phyloP scores from a whole-genome alignment of 2,329 filamentous ascomycete species.

The Calonectria honghensis region DNA sequence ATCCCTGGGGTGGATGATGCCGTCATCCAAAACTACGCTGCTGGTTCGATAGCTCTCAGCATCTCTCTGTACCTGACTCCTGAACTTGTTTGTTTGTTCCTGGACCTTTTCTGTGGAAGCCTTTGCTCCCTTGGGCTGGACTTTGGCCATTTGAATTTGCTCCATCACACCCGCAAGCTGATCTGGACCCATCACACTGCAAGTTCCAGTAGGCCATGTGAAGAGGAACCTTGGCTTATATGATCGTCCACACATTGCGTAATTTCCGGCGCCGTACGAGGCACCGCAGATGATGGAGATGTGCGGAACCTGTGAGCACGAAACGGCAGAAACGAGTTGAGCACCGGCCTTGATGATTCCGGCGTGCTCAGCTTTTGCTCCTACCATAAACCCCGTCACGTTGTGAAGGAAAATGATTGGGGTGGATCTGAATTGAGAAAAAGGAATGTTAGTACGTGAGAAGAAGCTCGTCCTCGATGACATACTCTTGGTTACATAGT shows the following conservation, averaged over 20 bases:
- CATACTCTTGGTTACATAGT: conserved; percentile 65
- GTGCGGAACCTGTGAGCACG: conserved; percentile 65
- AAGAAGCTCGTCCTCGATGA: neutral
- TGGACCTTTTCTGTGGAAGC: conserved; percentile 40
- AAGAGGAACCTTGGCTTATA: conserved; percentile 64
- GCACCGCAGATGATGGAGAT: conserved; percentile 66
- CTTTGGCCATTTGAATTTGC: conserved; percentile 33
- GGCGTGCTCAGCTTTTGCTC: conserved; percentile 64
- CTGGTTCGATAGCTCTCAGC: conserved; percentile 50
- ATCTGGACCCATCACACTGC: conserved; percentile 53
- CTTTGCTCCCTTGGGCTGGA: neutral
- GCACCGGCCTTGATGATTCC: conserved; percentile 67
- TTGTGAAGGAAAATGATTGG: conserved; percentile 68
- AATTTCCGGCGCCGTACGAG: conserved; percentile 68
- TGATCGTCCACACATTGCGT: conserved; percentile 66
- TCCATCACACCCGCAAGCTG: conserved; percentile 53
- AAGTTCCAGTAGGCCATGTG: conserved; percentile 49
- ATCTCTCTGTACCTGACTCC: conserved; percentile 47
- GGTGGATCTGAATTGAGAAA: conserved; percentile 48
- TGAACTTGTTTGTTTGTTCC: conserved; percentile 50
- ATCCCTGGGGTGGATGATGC: conserved; percentile 56
- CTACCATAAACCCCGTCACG: conserved; percentile 70
- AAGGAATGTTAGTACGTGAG: neutral
- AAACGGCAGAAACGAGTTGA: conserved; percentile 66
- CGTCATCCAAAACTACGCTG: conserved; percentile 53